These are phyloP conservation scores for Luffa aegyptiaca DNA, from an alignment of 306 rosid species.

Conservation along the genomic window DNA sequence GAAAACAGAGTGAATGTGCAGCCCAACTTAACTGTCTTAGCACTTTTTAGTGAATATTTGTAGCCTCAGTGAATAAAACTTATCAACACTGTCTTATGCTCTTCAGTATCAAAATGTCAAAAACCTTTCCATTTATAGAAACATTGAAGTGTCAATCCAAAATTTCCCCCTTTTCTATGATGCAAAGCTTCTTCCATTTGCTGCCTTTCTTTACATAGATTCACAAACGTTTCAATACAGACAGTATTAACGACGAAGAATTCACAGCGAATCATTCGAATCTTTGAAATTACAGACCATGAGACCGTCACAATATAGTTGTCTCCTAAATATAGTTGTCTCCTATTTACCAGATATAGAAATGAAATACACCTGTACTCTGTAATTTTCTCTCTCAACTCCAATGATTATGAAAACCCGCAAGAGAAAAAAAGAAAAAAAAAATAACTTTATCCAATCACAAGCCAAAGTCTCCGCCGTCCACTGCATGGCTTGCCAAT, in stretches of 20 bases:
- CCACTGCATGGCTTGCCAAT: slow-evolving; percentile 17
- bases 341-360: too few relatives aligned
- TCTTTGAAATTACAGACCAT: background rate
- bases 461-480: background rate
- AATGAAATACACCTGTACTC: too few relatives aligned
- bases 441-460: background rate
- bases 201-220: background rate
- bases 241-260: background rate
- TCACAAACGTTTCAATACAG: background rate
- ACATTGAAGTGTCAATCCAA: background rate
- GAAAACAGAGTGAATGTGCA: background rate
- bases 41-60: background rate
- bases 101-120: background rate
- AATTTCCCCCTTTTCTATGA: background rate
- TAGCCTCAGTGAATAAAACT: background rate
- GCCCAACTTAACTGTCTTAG: background rate
- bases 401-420: too few relatives aligned
- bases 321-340: too few relatives aligned
- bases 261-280: background rate
- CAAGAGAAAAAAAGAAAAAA: background rate
- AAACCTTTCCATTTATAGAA: background rate
- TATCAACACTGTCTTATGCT: background rate
- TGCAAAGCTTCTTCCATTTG: background rate
- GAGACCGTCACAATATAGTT: background rate
- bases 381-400: too few relatives aligned